Base-by-base conservation (phyloP, 805 yeast species). In the Candida berthetii region DNA sequence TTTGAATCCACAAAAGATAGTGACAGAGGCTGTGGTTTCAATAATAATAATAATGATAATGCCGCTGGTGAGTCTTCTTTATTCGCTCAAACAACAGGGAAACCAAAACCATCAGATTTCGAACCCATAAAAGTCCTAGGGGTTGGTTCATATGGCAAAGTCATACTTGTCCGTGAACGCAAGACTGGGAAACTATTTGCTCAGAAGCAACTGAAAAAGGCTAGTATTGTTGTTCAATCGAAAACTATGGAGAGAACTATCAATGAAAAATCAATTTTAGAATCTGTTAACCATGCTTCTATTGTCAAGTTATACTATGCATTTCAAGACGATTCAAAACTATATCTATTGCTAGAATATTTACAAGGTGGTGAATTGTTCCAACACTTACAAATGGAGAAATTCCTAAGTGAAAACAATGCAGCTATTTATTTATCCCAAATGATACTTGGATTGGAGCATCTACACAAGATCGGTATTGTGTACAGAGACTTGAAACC, bases 401-500 rank as follows among this genome's bases (percentile, higher is more conserved):
- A 96, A 39, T 77, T 96, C 47, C 85, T 93, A 55, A 65, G 83
- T 41, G 99, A 93, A 68, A 85, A 82, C 37, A 72, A 97, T 39
- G 96, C 98, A 37, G 88, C 88, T 63, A 84, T 91, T 57, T 93
- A 93, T 61, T 85, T 93, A 58, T 97, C 98, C 1, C 98, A 93
- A 65, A 75, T 93, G 55, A 85, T 93, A 27, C 64, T 91, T 42
- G 98, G 98, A 0, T 68, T 91, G 45, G 96, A 93, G 65, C 96
- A 89, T 62, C 71, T 91, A 49, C 99, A 91, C 58, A 88, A 88
- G 55, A 86, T 88, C 61, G 96, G 88, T 53, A 91, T 91, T 49
- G 97, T 91, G 42, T 93, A 91, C 66, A 80, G 99, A 59, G 99
- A 91, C 65, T 74, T 91, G 58, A 91, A 91, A 65, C 99, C 99